These are phyloP conservation scores for Nannochloris sp. DNA, from an alignment of 139 green algal species.

Conservation along the genomic window DNA sequence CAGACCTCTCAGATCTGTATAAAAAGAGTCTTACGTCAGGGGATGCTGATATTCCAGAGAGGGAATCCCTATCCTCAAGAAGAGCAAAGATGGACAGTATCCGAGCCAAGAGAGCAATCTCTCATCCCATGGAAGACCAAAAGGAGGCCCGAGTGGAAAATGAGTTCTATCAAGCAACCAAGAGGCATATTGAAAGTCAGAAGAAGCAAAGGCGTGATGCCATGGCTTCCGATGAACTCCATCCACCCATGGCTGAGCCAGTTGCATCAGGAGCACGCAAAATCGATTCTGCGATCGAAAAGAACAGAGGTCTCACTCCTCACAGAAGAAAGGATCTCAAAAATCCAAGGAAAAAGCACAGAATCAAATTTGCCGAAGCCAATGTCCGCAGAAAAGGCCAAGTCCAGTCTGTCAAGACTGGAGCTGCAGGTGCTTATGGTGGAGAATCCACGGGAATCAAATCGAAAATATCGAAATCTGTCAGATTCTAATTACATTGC, in stretches of 20 bases:
- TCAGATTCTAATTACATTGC: constrained; percentile 28
- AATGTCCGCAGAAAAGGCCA: constrained; percentile 75
- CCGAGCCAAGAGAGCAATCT: constrained; percentile 30
- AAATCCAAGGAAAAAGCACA: constrained; percentile 81
- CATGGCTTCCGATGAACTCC: constrained; percentile 16
- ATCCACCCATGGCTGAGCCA: constrained; percentile 51
- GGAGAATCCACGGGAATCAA: constrained; percentile 95
- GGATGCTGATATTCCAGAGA: constrained; percentile 56
- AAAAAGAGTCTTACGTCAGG: constrained; percentile 31
- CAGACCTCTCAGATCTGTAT: constrained; percentile 36
- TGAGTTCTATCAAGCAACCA: constrained; percentile 54
- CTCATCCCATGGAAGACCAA: constrained; percentile 14
- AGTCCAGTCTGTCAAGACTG: constrained; percentile 57
- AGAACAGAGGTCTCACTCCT: constrained; percentile 93
- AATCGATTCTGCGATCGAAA: constrained; percentile 77
- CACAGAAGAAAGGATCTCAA: constrained; percentile 85
- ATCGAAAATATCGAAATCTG: constrained; percentile 62
- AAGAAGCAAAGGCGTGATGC: constrained; percentile 42
- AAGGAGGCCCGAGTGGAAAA: constrained; percentile 46
- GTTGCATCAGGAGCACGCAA: constrained; percentile 31
- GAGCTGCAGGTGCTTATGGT: constrained; percentile 54
- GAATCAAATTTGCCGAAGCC: constrained; percentile 74
- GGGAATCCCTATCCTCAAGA: constrained; percentile 59
- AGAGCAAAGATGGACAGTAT: constrained; percentile 52
- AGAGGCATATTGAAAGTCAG: constrained; percentile 32